Percentiles rank a stretch among this genome's conserved stretches.
These are phyloP conservation scores for Sarcomyxa edulis DNA, from an alignment of 768 basidiomycete species.

Conservation along the genomic window DNA sequence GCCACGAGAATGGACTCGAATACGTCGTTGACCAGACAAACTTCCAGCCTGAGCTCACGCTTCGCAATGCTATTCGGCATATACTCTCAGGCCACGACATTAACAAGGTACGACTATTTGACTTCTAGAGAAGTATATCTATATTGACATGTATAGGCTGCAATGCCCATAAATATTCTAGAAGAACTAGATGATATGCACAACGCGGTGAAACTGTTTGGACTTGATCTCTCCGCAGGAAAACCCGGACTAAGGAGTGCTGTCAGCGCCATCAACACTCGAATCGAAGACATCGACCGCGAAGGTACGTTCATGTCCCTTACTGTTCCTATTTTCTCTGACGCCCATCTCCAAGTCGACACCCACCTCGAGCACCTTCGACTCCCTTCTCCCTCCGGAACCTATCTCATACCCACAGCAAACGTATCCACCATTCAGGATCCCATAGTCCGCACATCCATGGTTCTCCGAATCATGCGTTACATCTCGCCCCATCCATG, in stretches of 20 bases:
- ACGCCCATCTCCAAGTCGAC: conserved; percentile 29
- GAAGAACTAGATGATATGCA: no score
- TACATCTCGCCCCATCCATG: conserved; percentile 72
- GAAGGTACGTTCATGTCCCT: conserved; percentile 29
- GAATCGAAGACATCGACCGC: conserved; percentile 34
- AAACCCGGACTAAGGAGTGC: conserved; percentile 32
- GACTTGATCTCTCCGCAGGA: conserved; percentile 19
- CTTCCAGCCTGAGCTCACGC: conserved; percentile 65
- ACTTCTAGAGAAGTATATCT: no score
- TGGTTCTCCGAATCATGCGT: conserved; percentile 56
- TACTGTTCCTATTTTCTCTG: conserved; percentile 3
- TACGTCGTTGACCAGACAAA: conserved; percentile 72
- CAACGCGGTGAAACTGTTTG: no score
- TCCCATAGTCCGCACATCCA: conserved; percentile 28
- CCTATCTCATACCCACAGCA: conserved; percentile 39
- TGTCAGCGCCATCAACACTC: conserved; percentile 27
- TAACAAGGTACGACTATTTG: no score
- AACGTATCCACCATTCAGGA: conserved; percentile 28
- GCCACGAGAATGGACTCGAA: conserved; percentile 50
- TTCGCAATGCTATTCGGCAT: conserved; percentile 71
- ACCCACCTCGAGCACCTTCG: conserved; percentile 27
- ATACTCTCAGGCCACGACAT: conserved; percentile 26
- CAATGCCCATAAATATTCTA: no score
- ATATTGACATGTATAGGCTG: no score
- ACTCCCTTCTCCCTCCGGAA: conserved; percentile 42